These are phyloP conservation scores for Scedosporium aurantiacum DNA, from an alignment of 2,329 filamentous ascomycete genomes.

Conservation along the genomic window DNA sequence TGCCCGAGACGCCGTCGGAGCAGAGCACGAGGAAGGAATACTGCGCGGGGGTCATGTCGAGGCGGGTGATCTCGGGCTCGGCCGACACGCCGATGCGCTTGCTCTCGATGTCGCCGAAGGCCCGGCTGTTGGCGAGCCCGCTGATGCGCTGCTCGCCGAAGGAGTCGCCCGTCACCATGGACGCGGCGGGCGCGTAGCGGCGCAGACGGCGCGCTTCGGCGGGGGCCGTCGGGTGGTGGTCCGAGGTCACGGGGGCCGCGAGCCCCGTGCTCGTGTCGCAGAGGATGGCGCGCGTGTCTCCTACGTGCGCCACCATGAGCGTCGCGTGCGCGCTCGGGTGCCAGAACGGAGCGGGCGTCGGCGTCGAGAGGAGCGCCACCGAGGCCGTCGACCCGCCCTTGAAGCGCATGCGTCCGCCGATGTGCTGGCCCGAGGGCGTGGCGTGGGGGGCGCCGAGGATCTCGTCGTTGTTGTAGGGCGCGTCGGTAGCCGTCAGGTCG, in stretches of 20 bases:
- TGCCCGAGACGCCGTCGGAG: conserved; percentile 79
- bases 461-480: conserved; percentile 74
- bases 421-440: conserved; percentile 46
- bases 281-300: conserved; percentile 82
- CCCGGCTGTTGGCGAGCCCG: conserved; percentile 83
- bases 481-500: conserved; percentile 59
- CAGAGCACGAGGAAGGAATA: conserved; percentile 84
- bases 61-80: conserved; percentile 75
- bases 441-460: conserved; percentile 54
- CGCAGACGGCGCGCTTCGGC: conserved; percentile 73
- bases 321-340: conserved; percentile 78
- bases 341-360: conserved; percentile 88
- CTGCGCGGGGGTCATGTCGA: conserved; percentile 72
- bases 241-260: conserved; percentile 71
- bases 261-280: conserved; percentile 77
- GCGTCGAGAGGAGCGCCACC: conserved; percentile 81
- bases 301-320: conserved; percentile 78
- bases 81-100: conserved; percentile 92
- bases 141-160: conserved; percentile 96
- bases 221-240: conserved; percentile 86
- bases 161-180: conserved; percentile 77
- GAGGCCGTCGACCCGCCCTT: conserved; percentile 90
- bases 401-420: conserved; percentile 70
- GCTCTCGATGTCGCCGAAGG: conserved; percentile 84
- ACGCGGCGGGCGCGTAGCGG: conserved; percentile 62